These are phyloP conservation scores for Golovinomyces cichoracearum DNA, from an alignment of 2,329 filamentous ascomycete species.

Conservation along the genomic window DNA sequence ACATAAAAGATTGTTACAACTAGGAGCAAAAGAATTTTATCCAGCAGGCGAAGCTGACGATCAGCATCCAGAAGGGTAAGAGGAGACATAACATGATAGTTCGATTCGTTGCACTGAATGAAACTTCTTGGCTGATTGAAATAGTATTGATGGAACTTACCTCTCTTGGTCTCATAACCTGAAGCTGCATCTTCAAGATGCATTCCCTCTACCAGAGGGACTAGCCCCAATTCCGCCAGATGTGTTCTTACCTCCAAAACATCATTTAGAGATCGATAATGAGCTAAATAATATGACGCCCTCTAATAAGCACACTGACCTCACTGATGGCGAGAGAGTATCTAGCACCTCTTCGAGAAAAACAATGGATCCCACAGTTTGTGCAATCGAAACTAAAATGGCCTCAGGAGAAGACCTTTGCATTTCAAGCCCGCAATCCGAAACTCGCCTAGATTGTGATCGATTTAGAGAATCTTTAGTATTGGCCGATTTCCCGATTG, in stretches of 20 bases:
- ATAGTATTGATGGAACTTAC: slow-evolving; percentile 56
- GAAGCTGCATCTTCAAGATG: slow-evolving; percentile 34
- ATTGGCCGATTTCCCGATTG: too few relatives aligned
- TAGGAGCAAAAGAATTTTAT: slow-evolving; percentile 55
- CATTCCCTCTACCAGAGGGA: slow-evolving; percentile 42
- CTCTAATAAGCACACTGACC: too few relatives aligned
- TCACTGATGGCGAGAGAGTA: too few relatives aligned
- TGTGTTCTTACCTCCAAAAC: slow-evolving; percentile 51
- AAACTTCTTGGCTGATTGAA: background rate
- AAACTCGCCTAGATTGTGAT: too few relatives aligned
- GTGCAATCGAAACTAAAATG: too few relatives aligned
- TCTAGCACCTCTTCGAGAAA: too few relatives aligned
- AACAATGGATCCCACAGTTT: too few relatives aligned
- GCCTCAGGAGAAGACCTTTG: too few relatives aligned
- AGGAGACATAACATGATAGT: slow-evolving; percentile 6
- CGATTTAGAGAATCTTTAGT: too few relatives aligned
- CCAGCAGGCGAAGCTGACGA: slow-evolving; percentile 73
- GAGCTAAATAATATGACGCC: too few relatives aligned
- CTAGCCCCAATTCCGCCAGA: slow-evolving; percentile 46
- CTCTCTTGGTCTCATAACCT: slow-evolving; percentile 51
- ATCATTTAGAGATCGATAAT: slow-evolving; percentile 24
- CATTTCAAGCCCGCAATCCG: too few relatives aligned
- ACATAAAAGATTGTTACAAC: slow-evolving; percentile 54
- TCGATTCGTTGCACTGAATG: background rate
- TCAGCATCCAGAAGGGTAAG: slow-evolving; percentile 71